Evolutionary conservation across 176 grass and related monocot species (phyloP).

Genomic region (Pontederia crassipes): DNA sequence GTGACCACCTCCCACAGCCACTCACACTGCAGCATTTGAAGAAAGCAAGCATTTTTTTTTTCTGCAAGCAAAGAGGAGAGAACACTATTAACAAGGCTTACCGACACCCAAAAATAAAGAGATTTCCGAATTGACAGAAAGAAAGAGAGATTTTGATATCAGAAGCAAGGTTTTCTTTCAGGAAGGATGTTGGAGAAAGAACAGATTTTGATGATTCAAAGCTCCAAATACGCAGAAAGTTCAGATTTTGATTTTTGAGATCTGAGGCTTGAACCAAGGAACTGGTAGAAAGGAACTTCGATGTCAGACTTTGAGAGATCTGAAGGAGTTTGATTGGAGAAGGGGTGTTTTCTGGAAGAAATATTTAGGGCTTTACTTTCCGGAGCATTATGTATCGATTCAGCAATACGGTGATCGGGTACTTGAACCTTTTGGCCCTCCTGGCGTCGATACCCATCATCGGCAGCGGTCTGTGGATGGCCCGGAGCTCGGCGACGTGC

Average conservation of each 20-base stretch:
- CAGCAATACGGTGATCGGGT: slow-evolving; percentile 75
- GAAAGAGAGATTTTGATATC: not conserved
- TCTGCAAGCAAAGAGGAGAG: not conserved
- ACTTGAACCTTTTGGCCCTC: slow-evolving; percentile 73
- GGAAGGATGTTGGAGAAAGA: too few species aligned
- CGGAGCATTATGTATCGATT: slow-evolving; percentile 23
- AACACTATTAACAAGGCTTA: not conserved
- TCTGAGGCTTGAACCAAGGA: too few species aligned
- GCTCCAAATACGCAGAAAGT: too few species aligned
- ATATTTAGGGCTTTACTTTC: too few species aligned
- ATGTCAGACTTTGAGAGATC: too few species aligned
- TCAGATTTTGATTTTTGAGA: too few species aligned
- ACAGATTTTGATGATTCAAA: too few species aligned
- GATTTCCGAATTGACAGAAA: not conserved
- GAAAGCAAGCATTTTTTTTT: not conserved
- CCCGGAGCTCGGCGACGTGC: slow-evolving; percentile 56
- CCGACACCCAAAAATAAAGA: not conserved
- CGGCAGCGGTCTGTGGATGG: slow-evolving; percentile 66
- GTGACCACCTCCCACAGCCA: not conserved
- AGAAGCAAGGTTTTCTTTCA: not conserved
- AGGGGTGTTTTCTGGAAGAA: too few species aligned
- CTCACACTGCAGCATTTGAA: not conserved
- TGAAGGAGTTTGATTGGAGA: too few species aligned
- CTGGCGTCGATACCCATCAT: slow-evolving; percentile 84
- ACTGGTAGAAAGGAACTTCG: too few species aligned